phyloP scores from a whole-genome alignment of 202 grass and related monocot species.

The Cymbopogon flexuosus region DNA sequence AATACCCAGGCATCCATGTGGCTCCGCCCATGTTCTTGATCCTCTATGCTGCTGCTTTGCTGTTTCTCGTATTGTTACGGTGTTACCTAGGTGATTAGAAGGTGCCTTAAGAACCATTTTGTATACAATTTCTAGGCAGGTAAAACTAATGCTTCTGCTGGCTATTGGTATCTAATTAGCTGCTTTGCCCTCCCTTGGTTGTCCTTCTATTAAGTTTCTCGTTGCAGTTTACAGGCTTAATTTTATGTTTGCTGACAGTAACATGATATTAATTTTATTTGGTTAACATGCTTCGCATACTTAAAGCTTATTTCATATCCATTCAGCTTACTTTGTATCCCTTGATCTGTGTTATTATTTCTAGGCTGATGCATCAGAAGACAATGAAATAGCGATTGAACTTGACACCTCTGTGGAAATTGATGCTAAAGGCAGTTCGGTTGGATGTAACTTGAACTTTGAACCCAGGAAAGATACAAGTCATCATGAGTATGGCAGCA shows the following conservation, averaged over 20 bases:
- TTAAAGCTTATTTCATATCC: neutral
- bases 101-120: neutral
- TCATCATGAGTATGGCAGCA: constrained; percentile 6
- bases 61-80: neutral
- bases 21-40: too few species aligned
- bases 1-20: too few species aligned
- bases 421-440: constrained; percentile 24
- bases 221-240: neutral
- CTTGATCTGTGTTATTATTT: constrained; percentile 30
- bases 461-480: constrained; percentile 4
- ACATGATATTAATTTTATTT: neutral
- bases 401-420: neutral
- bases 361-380: constrained; percentile 35
- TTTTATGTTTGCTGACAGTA: constrained; percentile 10
- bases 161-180: neutral
- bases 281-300: neutral
- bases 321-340: neutral
- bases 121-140: neutral
- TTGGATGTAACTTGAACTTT: constrained; percentile 28
- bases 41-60: neutral
- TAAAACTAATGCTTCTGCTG: constrained; percentile 17
- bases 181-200: neutral
- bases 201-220: neutral
- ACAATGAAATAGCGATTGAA: constrained; percentile 30
- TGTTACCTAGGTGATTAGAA: neutral